Evolutionary conservation across 139 green algal genomes (phyloP).

Genomic region (Tetratostichococcus sp.): DNA sequence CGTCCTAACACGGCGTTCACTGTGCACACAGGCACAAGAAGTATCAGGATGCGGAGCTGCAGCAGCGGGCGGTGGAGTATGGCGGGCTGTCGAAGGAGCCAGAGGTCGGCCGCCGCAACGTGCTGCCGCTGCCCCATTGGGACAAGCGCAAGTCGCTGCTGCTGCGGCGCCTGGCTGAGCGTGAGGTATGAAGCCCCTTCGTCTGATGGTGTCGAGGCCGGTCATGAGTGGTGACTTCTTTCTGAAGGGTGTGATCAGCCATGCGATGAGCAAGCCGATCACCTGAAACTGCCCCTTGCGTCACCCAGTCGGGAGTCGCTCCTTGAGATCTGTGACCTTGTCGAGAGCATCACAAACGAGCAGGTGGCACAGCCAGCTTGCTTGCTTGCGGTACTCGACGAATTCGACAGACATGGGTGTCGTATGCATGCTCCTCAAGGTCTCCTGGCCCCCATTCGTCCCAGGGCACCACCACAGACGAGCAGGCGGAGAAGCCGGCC

Average conservation of each 20-base stretch:
- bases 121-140: slow-evolving; percentile 80
- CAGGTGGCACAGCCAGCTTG: too few species aligned
- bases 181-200: slow-evolving; percentile 39
- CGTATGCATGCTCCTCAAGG: too few species aligned
- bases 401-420: too few species aligned
- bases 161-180: slow-evolving; percentile 61
- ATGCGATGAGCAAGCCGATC: too few species aligned
- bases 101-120: slow-evolving; percentile 40
- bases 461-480: slow-evolving; percentile 36
- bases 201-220: too few species aligned
- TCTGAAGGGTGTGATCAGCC: background rate
- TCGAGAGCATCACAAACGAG: too few species aligned
- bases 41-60: slow-evolving; percentile 80
- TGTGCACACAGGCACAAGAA: slow-evolving; percentile 26
- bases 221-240: too few species aligned
- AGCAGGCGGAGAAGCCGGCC: slow-evolving; percentile 33
- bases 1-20: too few species aligned
- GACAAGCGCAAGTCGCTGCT: slow-evolving; percentile 65
- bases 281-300: too few species aligned
- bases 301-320: too few species aligned
- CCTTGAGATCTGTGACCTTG: too few species aligned
- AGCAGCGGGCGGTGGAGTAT: slow-evolving; percentile 94
- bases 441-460: background rate
- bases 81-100: slow-evolving; percentile 37
- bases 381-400: too few species aligned